Evolutionary conservation across 495 filamentous ascomycete genomes (phyloP), one percentile per base, ranked within the genome.

Genomic region (Trichoderma reesei): DNA sequence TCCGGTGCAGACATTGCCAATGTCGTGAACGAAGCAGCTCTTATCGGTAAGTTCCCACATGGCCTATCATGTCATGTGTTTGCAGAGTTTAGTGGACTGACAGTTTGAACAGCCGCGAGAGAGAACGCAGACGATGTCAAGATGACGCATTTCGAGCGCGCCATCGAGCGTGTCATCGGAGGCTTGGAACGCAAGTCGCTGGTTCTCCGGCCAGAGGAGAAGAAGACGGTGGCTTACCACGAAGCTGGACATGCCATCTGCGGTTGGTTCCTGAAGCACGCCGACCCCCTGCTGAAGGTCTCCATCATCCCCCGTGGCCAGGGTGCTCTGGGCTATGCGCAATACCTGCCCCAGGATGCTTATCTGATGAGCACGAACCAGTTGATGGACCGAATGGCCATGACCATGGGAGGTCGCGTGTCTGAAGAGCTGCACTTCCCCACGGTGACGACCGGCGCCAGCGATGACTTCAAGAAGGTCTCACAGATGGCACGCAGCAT

Each of bases 351-450:
- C 3, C 76, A 86, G 2, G 94, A 98, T 72, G 89, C 89, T 34
- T 97, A 97, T 74, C 83, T 98, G 62, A 90, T 98, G 91, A 96
- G 86, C 67, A 86, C 90, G 67, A 88, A 92, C 74, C 94, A 98
- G 78, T 79, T 98, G 34, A 97, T 97, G 92, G 94, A 98, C 75
- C 91, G 95, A 65, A 98, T 98, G 95, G 94, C 95, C 66, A 98
- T 98, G 94, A 96, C 94, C 18, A 85, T 98, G 44, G 94, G 90
- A 68, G 94, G 94, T 3, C 88, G 94, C 66, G 89, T 98, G 46
- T 92, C 88, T 42, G 94, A 98, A 75, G 94, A 98, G 75, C 72
- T 98, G 4, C 91, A 98, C 75, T 98, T 98, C 74, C 88, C 92
- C 33, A 96, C 90, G 10, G 93, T 98, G 31, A 98, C 95, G 5